A percentile compares a stretch with the other conserved stretches of the same genome.
Evolutionary conservation across 1,284 basidiomycete species (phyloP).

Genomic region (Cutaneotrichosporon spelunceum): DNA sequence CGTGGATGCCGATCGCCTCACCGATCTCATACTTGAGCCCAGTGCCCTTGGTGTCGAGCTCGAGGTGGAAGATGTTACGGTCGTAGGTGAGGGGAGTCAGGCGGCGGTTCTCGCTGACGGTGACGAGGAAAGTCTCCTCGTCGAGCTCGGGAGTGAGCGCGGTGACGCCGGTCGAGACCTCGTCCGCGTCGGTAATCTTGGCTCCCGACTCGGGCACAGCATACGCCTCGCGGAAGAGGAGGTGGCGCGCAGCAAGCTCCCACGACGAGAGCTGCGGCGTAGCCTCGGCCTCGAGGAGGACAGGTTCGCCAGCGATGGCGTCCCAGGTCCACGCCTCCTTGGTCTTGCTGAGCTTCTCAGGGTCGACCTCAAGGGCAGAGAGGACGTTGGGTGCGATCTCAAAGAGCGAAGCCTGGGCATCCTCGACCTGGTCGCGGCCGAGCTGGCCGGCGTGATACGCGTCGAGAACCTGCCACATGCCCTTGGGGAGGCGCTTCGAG

Average conservation of each 20-base stretch:
- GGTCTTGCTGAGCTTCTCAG: constrained; percentile 44
- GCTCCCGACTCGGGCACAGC: constrained; percentile 53
- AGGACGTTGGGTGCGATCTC: constrained; percentile 35
- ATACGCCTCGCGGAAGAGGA: constrained; percentile 77
- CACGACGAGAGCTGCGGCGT: constrained; percentile 55
- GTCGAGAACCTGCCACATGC: constrained; percentile 49
- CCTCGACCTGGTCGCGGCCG: constrained; percentile 47
- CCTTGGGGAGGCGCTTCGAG: constrained; percentile 37
- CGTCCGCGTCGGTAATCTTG: constrained; percentile 39
- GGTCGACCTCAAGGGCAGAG: constrained; percentile 36
- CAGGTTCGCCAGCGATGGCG: constrained; percentile 40
- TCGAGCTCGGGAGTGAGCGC: constrained; percentile 77
- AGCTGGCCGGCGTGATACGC: constrained; percentile 48
- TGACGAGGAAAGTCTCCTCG: constrained; percentile 90
- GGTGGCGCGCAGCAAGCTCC: constrained; percentile 84
- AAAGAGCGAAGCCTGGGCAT: constrained; percentile 45
- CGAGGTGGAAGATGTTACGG: constrained; percentile 98
- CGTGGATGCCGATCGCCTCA: constrained; percentile 94
- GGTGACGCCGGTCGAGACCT: constrained; percentile 55
- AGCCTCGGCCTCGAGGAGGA: constrained; percentile 44
- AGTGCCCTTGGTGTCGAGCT: constrained; percentile 88
- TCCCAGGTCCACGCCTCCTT: constrained; percentile 50
- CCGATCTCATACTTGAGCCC: constrained; percentile 93
- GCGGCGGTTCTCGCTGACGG: constrained; percentile 88
- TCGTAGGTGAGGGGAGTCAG: constrained; percentile 94